Base-by-base conservation (phyloP, 805 yeast genomes). In the Wickerhamomyces mucosus region DNA sequence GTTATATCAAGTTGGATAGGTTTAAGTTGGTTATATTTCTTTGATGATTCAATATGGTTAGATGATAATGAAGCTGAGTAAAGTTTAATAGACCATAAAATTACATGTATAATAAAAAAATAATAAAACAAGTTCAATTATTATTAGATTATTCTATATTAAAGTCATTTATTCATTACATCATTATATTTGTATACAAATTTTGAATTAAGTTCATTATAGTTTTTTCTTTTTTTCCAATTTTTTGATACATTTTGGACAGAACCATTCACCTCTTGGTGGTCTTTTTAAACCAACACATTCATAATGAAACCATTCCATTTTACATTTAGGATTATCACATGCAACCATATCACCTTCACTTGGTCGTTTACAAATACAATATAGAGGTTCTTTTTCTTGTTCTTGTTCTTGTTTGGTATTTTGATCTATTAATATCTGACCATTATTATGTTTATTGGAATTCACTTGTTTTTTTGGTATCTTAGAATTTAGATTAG, bases 321-420 rank as follows among this genome's bases (percentile, higher is more conserved):
- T 65, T 37, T 71, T 61, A 56, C 96, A 88, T 23, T 71, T 66
- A 3, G 65, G 66, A 43, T 83, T 74, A 51, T 88, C 96, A 55
- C 97, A 89, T 0, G 89, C 95, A 39, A 89, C 70, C 97, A 89
- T 89, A 32, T 71, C 72, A 1, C 96, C 96, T 33, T 48, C 57
- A 6, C 72, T 63, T 2, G 57, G 59, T 5, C 58, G 54, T 6
- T 59, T 51, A 37, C 81, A 74, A 11, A 58, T 31, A 40, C 80
- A 74, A 42, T 69, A 74, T 2, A 45, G 29, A n/a, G 31, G 43
- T 6, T 39, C 39, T 9, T 41, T 47, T 15, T 35, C 46, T 3
- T 38, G 43, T 8, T 34, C 35, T 11, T 23, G 31, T 12, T 29
- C 26, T 4, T 26, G 23, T 16, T 27, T n/a, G n/a, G n/a, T n/a